Conservation (phyloP, 192 early-diverging fungal species). For the Ambispora gerdemannii region DNA sequence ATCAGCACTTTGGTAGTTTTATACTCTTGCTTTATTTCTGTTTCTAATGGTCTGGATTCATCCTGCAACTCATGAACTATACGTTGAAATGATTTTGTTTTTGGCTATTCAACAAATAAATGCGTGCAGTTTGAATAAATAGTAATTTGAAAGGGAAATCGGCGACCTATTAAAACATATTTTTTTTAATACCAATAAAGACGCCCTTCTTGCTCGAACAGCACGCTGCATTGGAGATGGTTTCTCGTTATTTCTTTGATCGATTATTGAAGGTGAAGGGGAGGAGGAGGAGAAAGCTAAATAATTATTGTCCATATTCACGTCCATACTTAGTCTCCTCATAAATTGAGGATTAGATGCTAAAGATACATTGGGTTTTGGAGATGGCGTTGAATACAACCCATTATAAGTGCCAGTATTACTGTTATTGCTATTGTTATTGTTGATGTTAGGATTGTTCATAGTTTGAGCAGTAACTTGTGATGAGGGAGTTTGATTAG, state of each 20-base stretch:
- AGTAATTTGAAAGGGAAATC: neutral
- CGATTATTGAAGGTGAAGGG: too few relatives aligned
- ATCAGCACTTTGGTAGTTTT: conserved; percentile 29
- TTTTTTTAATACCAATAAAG: conserved; percentile 18
- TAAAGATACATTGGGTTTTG: conserved; percentile 11
- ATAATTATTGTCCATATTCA: conserved; percentile 13
- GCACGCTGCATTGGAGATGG: conserved; percentile 23
- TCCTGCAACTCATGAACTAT: conserved; percentile 28
- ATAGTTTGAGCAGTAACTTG: neutral
- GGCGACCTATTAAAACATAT: neutral
- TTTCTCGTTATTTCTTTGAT: conserved; percentile 12
- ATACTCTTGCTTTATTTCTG: conserved; percentile 28
- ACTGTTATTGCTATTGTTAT: neutral
- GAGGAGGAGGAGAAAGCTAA: neutral
- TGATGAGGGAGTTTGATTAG: neutral
- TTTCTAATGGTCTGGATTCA: conserved; percentile 22
- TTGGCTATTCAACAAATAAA: conserved; percentile 14
- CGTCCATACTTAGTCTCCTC: conserved; percentile 28
- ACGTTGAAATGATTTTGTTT: conserved; percentile 28
- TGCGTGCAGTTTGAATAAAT: neutral
- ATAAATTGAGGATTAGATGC: conserved; percentile 14
- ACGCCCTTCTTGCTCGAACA: conserved; percentile 26
- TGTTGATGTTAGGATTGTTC: neutral
- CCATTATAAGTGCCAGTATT: neutral
- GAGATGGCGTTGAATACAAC: neutral